Evolutionary conservation across 2,329 filamentous ascomycete genomes (phyloP), one percentile per base, ranked within the genome.

Genomic region (Xylaria sp.): DNA sequence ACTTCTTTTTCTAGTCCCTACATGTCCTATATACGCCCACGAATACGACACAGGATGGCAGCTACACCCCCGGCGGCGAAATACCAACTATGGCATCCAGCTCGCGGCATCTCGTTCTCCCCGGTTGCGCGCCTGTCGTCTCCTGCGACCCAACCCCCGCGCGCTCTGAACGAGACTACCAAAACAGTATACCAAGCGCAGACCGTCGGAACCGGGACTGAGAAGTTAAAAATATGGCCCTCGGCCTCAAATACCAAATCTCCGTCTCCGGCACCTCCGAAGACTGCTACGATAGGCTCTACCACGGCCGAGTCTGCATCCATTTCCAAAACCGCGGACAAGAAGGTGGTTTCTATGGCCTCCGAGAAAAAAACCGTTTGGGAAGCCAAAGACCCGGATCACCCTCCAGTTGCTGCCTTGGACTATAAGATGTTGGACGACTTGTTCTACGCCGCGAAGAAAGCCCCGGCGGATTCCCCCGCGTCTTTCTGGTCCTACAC

Each of bases 401-500:
- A 66, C 4, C 71, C 72, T 6, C 76, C 78, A 0, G 62, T 68
- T 29, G 73, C 75, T 2, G 64, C 67, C 0, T 66, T 78, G 5
- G 66, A 74, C 0, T 84, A 74, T 66, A 77, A 78, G 53, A 78
- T 85, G 41, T 69, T 73, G 1, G 66, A 74, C 24, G 70, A 78
- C 2, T 54, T 73, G 18, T 83, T 83, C 56, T 66, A 71, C 4
- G 72, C 73, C 1, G 84, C 84, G 1, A 78, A 76, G 55, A 66
- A 72, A 4, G 78, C 81, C 1, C 61, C 70, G 0, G 60, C 71
- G 4, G 81, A 74, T 8, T 74, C 76, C 0, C 65, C 71, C 1
- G 72, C 71, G 44, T 86, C 84, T 0, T 90, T 78, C 67, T 94
- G 89, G 89, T 84, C 81, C 1, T 83, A 92, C 68, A 76, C 66